Conservation (phyloP, 1,139 yeast genomes). For the Saccharomyces hybrid region DNA sequence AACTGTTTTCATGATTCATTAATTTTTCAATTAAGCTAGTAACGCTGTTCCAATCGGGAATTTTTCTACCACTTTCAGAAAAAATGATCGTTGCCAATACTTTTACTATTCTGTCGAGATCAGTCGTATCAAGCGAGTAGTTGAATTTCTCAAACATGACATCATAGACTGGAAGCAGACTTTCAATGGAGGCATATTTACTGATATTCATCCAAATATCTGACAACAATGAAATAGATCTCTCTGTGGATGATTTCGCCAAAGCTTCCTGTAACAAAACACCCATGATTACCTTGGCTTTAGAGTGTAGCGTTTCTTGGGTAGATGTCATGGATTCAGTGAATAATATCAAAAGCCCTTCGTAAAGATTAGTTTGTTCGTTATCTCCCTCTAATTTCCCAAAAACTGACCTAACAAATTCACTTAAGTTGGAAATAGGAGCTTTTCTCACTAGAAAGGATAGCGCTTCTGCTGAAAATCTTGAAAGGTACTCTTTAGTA, state of each 20-base stretch:
- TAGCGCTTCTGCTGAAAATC: constrained; percentile 87
- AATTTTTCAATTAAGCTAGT: constrained; percentile 12
- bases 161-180: constrained; percentile 43
- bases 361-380: constrained; percentile 25
- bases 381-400: constrained; percentile 36
- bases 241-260: constrained; percentile 17
- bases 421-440: constrained; percentile 40
- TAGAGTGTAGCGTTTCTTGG: constrained; percentile 67
- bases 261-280: constrained; percentile 39
- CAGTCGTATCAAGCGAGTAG: background rate
- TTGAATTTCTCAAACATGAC: constrained; percentile 30
- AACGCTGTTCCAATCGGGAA: constrained; percentile 35
- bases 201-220: constrained; percentile 57
- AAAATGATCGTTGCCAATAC: constrained; percentile 42
- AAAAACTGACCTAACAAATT: constrained; percentile 46
- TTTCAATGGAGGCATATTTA: constrained; percentile 51
- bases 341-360: constrained; percentile 54
- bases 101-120: constrained; percentile 21
- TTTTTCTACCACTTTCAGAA: constrained; percentile 63
- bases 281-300: constrained; percentile 44
- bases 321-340: constrained; percentile 73
- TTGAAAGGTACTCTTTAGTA: constrained; percentile 55
- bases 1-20: constrained; percentile 7
- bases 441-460: constrained; percentile 76
- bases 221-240: constrained; percentile 40